Base-by-base conservation (phyloP, 2,329 filamentous ascomycete species). In the Pseudocercospora vitis region DNA sequence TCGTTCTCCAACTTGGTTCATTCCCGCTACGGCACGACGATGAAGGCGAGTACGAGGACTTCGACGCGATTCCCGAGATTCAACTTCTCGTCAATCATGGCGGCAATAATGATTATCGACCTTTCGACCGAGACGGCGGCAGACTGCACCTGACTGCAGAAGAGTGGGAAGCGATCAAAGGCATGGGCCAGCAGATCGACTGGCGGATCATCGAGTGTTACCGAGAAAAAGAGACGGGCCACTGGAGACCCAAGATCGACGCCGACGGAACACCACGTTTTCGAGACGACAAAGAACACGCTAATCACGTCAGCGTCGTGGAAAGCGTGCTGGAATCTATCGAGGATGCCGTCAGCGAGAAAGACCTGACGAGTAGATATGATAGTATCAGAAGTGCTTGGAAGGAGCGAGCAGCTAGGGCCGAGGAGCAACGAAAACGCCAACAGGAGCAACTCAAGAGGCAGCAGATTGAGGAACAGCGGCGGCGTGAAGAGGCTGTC, bases 181-280 rank as follows among this genome's bases (percentile, higher is more conserved):
- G 74, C 2, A 74, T 91, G 48, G 76, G 81, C 28, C 82, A 91
- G 62, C 87, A 89, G 12, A 77, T 97, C n/a, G 83, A 95, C 67
- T 87, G 92, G 58, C 81, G 88, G 48, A 88, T 99, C 56, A 87
- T 97, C 50, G 94, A 99, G 74, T 96, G 91, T 69, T 90, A 84
- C 67, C 84, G 90, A 72, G 90, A 96, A 66, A 77, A 83, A 1
- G 72, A 85, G 53, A 62, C 62, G 2, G 82, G 82, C 14, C 78
- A 85, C 18, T 99, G 94, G 94, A 84, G 91, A 53, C 89, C 89
- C 70, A 79, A 78, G 63, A 65, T 70, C 11, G 76, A 78, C 53
- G 64, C 67, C 24, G 73, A 76, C 48, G 74, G 74, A 9, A 71
- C 70, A 16, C 86, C 94, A 63, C 85, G 91, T 24, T 92, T 96